Evolutionary conservation across 2,329 filamentous ascomycete species (phyloP), one percentile per base, ranked within the genome.

Genomic region (Alternaria metachromatica): DNA sequence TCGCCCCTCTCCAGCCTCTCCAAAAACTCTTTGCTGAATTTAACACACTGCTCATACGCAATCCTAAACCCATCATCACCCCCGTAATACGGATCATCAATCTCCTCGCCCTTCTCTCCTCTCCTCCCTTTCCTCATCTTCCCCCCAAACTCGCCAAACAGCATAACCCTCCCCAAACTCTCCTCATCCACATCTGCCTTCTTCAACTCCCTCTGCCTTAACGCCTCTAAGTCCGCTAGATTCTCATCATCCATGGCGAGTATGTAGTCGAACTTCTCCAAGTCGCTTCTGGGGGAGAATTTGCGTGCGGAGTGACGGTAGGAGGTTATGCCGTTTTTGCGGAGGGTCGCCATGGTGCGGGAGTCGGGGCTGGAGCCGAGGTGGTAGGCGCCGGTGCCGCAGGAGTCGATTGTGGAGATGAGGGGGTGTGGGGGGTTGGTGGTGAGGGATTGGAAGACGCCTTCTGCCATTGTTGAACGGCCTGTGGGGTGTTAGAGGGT

Each of bases 241-340:
- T 98, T 98, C 49, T 89, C 88, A 53, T 88, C 85, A 78, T 99
- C 96, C 96, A 99, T 99, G 64, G 92, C 94, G 61, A 99, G 89
- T 64, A 99, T 89, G 81, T 97, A 98, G 80, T 98, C 93, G 76
- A 97, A 98, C 15, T 87, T 85, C 60, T 89, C 83, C 73, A 98
- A 96, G 80, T 99, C 96, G 55, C 87, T 86, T 1, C 84, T 80
- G 5, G 82, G 81, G 79, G 81, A 78, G 78, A 96, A 89, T 79
- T 92, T 91, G 56, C 94, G 89, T 20, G 93, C 94, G 2, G 84
- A 83, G 80, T 97, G 94, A 11, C 85, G 82, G 80, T 97, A 97
- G 64, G 90, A 86, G 6, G 83, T 89, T 71, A 98, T 94, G 33
- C 90, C 90, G 77, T 97, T 88, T 49, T 86, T 84, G 64, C 86